phyloP scores from a whole-genome alignment of 768 basidiomycete genomes.

The Phylloporus scabripes region DNA sequence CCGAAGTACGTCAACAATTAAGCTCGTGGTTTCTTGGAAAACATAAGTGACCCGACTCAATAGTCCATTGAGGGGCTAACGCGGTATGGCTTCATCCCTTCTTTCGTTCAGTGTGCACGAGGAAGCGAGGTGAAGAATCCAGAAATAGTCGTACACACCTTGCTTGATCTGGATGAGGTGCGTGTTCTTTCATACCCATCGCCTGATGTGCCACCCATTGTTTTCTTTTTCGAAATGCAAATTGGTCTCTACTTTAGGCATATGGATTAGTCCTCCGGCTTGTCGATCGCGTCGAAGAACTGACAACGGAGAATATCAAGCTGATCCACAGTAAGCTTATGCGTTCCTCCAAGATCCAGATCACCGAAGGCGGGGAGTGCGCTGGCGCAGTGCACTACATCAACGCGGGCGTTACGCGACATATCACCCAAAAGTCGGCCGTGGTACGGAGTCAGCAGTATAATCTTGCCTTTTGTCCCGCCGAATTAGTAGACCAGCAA shows the following conservation, averaged over 20 bases:
- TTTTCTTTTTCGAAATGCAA: not conserved
- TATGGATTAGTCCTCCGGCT: slow-evolving; percentile 21
- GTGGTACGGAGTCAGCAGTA: slow-evolving; percentile 30
- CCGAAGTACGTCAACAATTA: slow-evolving; percentile 11
- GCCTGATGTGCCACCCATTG: not conserved
- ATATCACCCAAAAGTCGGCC: slow-evolving; percentile 26
- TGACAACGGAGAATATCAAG: slow-evolving; percentile 28
- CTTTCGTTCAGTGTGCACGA: slow-evolving; percentile 19
- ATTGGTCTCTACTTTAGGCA: slow-evolving; percentile 14
- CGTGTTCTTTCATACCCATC: not conserved
- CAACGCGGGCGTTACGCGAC: slow-evolving; percentile 28
- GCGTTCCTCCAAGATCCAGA: slow-evolving; percentile 28
- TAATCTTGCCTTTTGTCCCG: slow-evolving; percentile 30
- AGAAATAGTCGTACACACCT: slow-evolving; percentile 14
- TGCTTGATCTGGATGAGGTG: slow-evolving; percentile 27
- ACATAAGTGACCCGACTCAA: not conserved
- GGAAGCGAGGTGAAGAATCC: slow-evolving; percentile 23
- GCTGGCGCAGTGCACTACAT: slow-evolving; percentile 19
- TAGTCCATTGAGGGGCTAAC: slow-evolving; percentile 26
- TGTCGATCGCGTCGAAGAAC: slow-evolving; percentile 20
- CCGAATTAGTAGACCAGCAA: slow-evolving; percentile 28
- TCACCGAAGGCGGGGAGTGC: slow-evolving; percentile 10
- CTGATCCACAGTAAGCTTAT: slow-evolving; percentile 27
- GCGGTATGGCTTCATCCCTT: slow-evolving; percentile 22
- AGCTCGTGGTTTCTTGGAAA: not conserved